Percentiles rank a stretch among this genome's conserved stretches.
These are phyloP conservation scores for Blastobotrys mokoenaii DNA, from an alignment of 805 yeast species.

Conservation along the genomic window DNA sequence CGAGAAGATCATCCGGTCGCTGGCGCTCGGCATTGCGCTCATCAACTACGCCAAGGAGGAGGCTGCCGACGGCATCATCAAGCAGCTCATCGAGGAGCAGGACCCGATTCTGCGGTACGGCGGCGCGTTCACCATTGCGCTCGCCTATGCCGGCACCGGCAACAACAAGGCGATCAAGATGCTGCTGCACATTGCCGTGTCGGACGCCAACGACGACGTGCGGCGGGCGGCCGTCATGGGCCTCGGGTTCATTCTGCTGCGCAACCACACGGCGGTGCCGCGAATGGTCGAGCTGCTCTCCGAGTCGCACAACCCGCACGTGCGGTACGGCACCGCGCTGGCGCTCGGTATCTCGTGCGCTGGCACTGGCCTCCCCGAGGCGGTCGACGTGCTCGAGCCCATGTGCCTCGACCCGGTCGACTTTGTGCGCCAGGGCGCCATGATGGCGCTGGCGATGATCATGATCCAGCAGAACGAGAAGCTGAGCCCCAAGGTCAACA, in stretches of 20 bases:
- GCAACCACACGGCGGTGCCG: constrained; percentile 90
- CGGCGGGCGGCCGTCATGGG: constrained; percentile 93
- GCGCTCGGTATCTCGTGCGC: constrained; percentile 97
- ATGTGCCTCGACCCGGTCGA: constrained; percentile 90
- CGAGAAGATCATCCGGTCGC: constrained; percentile 89
- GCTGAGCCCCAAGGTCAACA: constrained; percentile 69
- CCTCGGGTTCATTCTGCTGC: constrained; percentile 81
- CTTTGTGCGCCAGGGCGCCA: constrained; percentile 96
- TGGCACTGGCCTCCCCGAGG: constrained; percentile 81
- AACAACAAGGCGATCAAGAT: constrained; percentile 79
- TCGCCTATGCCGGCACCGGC: constrained; percentile 96
- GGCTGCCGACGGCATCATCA: constrained; percentile 62
- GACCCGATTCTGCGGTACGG: constrained; percentile 87
- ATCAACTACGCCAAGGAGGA: constrained; percentile 81
- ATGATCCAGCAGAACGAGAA: constrained; percentile 81
- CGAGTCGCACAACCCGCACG: constrained; percentile 95
- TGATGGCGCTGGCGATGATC: constrained; percentile 86
- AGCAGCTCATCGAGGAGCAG: constrained; percentile 60
- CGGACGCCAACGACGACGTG: constrained; percentile 93
- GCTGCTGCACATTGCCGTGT: constrained; percentile 85
- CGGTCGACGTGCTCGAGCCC: constrained; percentile 87
- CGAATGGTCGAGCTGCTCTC: constrained; percentile 87
- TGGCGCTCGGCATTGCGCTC: constrained; percentile 82
- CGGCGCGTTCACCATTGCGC: constrained; percentile 87
- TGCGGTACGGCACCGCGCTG: constrained; percentile 95